A percentile compares a stretch with the other conserved stretches of the same genome.
Evolutionary conservation across 371 early-diverging fungal species (phyloP).

Genomic region (Coemansia sp.): DNA sequence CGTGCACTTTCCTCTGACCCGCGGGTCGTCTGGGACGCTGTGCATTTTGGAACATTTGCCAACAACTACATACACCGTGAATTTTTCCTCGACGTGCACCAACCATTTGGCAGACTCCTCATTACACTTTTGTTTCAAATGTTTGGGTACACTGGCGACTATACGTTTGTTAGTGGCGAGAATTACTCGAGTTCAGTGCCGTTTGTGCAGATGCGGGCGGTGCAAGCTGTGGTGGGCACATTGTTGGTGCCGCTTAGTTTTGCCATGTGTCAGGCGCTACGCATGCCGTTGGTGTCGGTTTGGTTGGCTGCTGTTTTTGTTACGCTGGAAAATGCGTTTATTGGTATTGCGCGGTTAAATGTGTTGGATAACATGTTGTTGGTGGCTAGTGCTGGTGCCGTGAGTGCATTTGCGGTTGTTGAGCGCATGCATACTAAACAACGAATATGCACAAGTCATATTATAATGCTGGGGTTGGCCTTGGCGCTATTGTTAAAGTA

Average conservation of each 20-base stretch:
- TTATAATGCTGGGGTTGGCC: conserved; percentile 48
- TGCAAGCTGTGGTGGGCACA: conserved; percentile 86
- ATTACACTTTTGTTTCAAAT: conserved; percentile 86
- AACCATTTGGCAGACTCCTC: conserved; percentile 98
- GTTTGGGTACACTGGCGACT: conserved; percentile 83
- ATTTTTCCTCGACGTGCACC: conserved; percentile 99
- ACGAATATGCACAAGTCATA: neutral
- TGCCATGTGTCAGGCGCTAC: conserved; percentile 74
- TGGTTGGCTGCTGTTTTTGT: conserved; percentile 76
- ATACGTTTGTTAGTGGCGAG: conserved; percentile 85
- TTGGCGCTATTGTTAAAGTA: conserved; percentile 4
- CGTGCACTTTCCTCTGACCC: conserved; percentile 71
- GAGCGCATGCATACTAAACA: neutral
- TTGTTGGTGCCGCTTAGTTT: conserved; percentile 91
- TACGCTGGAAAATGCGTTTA: conserved; percentile 79
- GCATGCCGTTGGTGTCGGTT: conserved; percentile 63
- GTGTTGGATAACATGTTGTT: conserved; percentile 96
- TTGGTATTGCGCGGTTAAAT: conserved; percentile 92
- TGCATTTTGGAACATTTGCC: conserved; percentile 93
- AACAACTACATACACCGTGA: conserved; percentile 84
- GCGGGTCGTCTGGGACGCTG: conserved; percentile 77
- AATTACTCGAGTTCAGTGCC: conserved; percentile 81
- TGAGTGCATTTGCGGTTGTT: conserved; percentile 67
- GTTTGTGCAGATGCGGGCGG: conserved; percentile 87
- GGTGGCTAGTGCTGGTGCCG: conserved; percentile 77